Evolutionary conservation across 2,329 filamentous ascomycete genomes (phyloP).

Genomic region (Colletotrichum neosansevieriae): DNA sequence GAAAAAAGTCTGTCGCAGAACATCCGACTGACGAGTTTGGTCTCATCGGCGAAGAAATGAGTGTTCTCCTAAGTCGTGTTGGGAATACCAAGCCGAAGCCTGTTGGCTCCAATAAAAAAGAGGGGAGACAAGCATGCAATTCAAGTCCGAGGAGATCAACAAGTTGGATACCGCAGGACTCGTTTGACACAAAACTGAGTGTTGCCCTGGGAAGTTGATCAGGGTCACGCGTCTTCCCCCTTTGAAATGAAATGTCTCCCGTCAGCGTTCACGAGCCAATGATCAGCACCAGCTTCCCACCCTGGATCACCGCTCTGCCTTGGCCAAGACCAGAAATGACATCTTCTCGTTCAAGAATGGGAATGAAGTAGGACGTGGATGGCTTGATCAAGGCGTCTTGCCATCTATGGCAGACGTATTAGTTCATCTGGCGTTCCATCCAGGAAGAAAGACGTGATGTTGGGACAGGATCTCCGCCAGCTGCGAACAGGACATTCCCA

Average conservation of each 20-base stretch:
- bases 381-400: background rate
- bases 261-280: conserved; percentile 14
- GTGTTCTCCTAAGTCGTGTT: background rate
- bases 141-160: background rate
- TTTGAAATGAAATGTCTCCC: background rate
- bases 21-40: background rate
- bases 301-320: background rate
- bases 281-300: background rate
- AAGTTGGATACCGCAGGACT: background rate
- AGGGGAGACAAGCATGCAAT: background rate
- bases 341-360: conserved; percentile 3
- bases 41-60: conserved; percentile 10
- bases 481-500: conserved; percentile 16
- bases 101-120: background rate
- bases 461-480: background rate
- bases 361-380: background rate
- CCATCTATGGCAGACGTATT: background rate
- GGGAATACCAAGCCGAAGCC: background rate
- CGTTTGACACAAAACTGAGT: background rate
- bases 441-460: conserved; percentile 1
- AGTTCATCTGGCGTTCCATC: background rate
- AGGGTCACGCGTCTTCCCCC: background rate
- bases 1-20: background rate
- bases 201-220: background rate
- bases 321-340: background rate